Evolutionary conservation across 257 asterid species (phyloP).

Genomic region (Fraxinus pennsylvanica): DNA sequence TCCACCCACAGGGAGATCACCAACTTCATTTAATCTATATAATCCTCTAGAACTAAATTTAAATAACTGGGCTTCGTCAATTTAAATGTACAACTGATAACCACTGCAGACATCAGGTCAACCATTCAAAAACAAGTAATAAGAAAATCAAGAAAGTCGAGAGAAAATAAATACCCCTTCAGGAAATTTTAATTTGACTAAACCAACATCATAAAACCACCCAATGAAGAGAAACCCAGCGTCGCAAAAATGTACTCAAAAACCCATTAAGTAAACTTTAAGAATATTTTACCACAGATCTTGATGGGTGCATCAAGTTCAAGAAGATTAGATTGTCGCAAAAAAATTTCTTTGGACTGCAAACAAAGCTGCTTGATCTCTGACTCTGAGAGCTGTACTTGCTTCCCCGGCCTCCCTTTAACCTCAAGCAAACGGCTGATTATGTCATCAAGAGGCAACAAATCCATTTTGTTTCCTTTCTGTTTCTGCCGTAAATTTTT

Average conservation of each 20-base stretch:
- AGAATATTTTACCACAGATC: constrained; percentile 62
- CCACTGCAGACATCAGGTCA: constrained; percentile 19
- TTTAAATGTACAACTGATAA: background rate
- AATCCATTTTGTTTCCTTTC: constrained; percentile 46
- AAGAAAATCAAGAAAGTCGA: background rate
- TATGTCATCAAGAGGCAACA: constrained; percentile 57
- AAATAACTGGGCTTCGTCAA: background rate
- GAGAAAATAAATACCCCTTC: background rate
- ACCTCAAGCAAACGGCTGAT: constrained; percentile 77
- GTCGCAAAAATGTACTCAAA: background rate
- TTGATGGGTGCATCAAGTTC: constrained; percentile 89
- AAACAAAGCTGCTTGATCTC: constrained; percentile 79
- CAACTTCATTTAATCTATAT: background rate
- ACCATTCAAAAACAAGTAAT: constrained; percentile 3
- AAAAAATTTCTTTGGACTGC: constrained; percentile 63
- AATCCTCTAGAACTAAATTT: background rate
- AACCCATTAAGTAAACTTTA: background rate
- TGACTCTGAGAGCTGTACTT: constrained; percentile 78
- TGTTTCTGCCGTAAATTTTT: constrained; percentile 9
- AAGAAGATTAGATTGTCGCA: constrained; percentile 82
- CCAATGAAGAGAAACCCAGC: constrained; percentile 5
- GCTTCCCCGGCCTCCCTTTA: constrained; percentile 79
- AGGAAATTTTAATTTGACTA: background rate
- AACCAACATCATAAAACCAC: background rate
- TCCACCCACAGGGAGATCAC: background rate